A percentile compares a stretch with the other conserved stretches of the same genome.
phyloP scores from a whole-genome alignment of 805 yeast species.

The Isabelozyma rhagii region DNA sequence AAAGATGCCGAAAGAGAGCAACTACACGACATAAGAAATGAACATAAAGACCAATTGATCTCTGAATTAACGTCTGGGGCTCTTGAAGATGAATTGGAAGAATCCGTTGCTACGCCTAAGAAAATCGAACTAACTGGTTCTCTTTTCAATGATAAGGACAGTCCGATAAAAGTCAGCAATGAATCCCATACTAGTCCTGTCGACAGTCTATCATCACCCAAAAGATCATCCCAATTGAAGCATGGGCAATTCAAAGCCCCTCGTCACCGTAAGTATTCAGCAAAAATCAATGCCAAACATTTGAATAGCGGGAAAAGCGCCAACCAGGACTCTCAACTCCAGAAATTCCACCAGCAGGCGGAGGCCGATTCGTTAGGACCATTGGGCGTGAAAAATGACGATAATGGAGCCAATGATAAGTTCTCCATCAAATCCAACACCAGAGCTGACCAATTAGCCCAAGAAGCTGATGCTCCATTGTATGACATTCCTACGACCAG shows the following conservation, averaged over 20 bases:
- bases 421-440: slow-evolving; percentile 15
- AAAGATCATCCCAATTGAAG: slow-evolving; percentile 23
- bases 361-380: slow-evolving; percentile 5
- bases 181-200: slow-evolving; percentile 4
- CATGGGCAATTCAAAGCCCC: slow-evolving; percentile 29
- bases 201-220: slow-evolving; percentile 7
- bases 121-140: slow-evolving; percentile 18
- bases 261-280: slow-evolving; percentile 25
- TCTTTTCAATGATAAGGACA: slow-evolving; percentile 32
- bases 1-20: slow-evolving; percentile 15
- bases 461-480: slow-evolving; percentile 53
- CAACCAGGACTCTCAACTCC: slow-evolving; percentile 2
- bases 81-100: slow-evolving; percentile 27
- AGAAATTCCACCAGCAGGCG: slow-evolving; percentile 12
- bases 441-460: slow-evolving; percentile 32
- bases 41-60: slow-evolving; percentile 34
- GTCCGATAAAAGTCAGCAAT: slow-evolving; percentile 20
- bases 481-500: slow-evolving; percentile 35
- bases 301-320: slow-evolving; percentile 11
- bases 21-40: slow-evolving; percentile 29
- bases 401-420: slow-evolving; percentile 11
- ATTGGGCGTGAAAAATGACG: slow-evolving; percentile 3
- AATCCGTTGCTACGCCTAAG: slow-evolving; percentile 27
- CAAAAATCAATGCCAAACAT: slow-evolving; percentile 28
- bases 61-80: slow-evolving; percentile 42